Evolutionary conservation across 495 filamentous ascomycete genomes (phyloP), one percentile per base, ranked within the genome.

Genomic region (Talaromyces liani): DNA sequence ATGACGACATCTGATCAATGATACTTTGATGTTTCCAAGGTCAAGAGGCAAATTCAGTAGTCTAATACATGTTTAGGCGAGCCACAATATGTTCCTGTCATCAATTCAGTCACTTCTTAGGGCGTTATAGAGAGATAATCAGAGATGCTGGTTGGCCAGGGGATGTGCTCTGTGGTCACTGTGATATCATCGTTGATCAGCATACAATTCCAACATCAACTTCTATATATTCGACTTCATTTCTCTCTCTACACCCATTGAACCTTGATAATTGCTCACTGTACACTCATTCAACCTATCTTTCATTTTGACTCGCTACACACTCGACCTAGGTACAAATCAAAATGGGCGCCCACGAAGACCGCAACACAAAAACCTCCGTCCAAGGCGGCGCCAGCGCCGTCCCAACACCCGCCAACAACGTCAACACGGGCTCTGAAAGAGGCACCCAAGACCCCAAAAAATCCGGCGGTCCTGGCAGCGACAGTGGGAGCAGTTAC

Each of bases 351-450:
- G 60, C 41, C 60, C 18, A 31, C 41, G 29, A 62, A 54, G 60
- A 61, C 22, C n/a, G 41, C 22, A 61, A 61, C 59, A 10, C 12
- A 18, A 61, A 45, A 47, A 49, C 36, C 2, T 3, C 2, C 20
- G 41, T 61, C 36, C 33, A 39, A 61, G 73, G 74, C 61, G 74
- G 74, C 33, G 60, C 70, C 57, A 66, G 73, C 56, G 58, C 69
- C 10, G 12, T 60, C 5, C 71, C 74, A 12, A 76, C 74, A 0
- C 72, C 75, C 10, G 76, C 76, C 27, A 77, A 77, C 66, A 72
- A 74, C 55, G 62, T 59, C 59, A 70, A 71, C 51, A 54, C 47
- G 22, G 55, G 63, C 6, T 70, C 67, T 68, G 71, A 4, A 41
- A 41, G 39, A 27, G 55, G 45, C n/a, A 1, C 18, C 45, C 18